Evolutionary conservation across 352 stramenopile genomes (phyloP), one percentile per base, ranked within the genome.

Genomic region (Phytophthora fragariaefolia): DNA sequence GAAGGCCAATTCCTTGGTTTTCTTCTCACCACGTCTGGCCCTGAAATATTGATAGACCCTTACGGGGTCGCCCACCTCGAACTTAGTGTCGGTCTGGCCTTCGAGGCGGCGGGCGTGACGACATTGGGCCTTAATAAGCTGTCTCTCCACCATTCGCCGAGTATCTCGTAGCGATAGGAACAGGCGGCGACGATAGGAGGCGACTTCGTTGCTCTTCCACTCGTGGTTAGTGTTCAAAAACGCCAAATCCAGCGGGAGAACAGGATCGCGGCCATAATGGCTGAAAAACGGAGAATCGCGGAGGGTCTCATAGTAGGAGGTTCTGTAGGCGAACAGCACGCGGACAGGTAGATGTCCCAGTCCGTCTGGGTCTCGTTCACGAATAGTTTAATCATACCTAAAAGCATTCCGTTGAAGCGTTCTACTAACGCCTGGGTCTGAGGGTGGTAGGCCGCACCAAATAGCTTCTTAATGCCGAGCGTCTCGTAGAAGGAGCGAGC

Each of bases 191-290:
- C 24, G 12, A 10, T 67, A 60, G 0, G 12, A 13, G 0, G 40
- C 40, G 2, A 67, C 49, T 23, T 60, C 49, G 28, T 67, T 55
- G n/a, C 49, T 58, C 6, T 58, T 58, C 36, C 26, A 66, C 2
- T 58, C 43, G 10, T 42, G 26, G 1, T 48, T 38, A 4, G 45
- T 1, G 28, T 58, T 66, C 15, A 66, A 20, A 4, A 66, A 66
- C n/a, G 58, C 58, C 0, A 66, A 8, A n/a, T 58, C 58, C n/a
- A 66, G 27, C 5, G 58, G 58, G 0, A 60, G 12, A 1, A 55
- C 38, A 4, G 40, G 36, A 8, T 58, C 48, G 20, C 53, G 34
- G 8, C 53, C 53, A 18, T 51, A 60, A 4, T 51, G 8, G 3
- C 20, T 43, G 34, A 66, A 66, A 6, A 66, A 55, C 3, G 58